Evolutionary conservation across 768 basidiomycete species (phyloP), one percentile per base, ranked within the genome.

Genomic region (Mycena albidolilacea): DNA sequence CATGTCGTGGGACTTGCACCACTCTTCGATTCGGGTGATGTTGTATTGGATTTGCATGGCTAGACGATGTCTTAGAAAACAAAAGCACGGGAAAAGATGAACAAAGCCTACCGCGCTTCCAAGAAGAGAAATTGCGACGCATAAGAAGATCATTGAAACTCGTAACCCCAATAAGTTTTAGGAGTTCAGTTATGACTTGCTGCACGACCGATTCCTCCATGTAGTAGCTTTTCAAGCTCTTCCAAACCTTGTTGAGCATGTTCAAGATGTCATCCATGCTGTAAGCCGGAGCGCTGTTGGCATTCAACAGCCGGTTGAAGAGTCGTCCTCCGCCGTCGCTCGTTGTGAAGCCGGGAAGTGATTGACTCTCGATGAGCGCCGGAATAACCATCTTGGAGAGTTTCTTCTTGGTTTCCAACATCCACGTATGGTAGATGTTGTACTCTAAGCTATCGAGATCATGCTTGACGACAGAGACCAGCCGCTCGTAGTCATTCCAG

Each of bases 31-130:
- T 37, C 95, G 91, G 39, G 97, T 99, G 80, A 99, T 98, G 80
- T 99, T 99, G 82, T 99, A 99, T 81, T 99, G 98, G 70, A 99
- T 99, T 89, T 99, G 98, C 98, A 99, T 99, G 5, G 98, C 98
- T 98, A 48, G 67, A 70, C 21, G 15, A 64, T 15, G 39, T 21
- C 37, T 69, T 44, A 69, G 41, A 2, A 57, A 35, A 23, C 48
- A 37, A 52, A 58, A 23, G 12, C 12, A 39, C 50, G 59, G 3
- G 48, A 17, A 41, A 52, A 23, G n/a, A 10, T 19, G 21, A 35
- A 6, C 23, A 23, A 30, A 23, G 85, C 89, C 65, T 77, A 97
- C 97, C 97, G 88, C 98, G 91, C 84, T 99, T 99, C 98, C 98
- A 99, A 8, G 97, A 98, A 75, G 96, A 97, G 84, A 99, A 99